These are phyloP conservation scores for Pisolithus sp. DNA, from an alignment of 768 basidiomycete genomes.

Conservation along the genomic window DNA sequence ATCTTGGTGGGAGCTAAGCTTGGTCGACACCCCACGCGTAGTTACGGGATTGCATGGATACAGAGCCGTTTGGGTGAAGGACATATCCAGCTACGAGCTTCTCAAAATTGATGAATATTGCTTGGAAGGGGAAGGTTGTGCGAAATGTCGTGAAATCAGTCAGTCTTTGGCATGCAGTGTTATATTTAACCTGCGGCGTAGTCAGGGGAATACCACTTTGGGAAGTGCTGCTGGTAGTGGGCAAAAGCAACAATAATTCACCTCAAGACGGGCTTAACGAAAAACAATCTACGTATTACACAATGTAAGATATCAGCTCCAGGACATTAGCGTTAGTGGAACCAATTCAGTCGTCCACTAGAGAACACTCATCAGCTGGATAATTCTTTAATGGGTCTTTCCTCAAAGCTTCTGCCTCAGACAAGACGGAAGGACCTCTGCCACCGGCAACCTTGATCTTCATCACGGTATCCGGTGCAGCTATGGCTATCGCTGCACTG, in stretches of 20 bases:
- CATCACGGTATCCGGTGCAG: conserved; percentile 55
- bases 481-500: conserved; percentile 22
- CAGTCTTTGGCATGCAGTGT: no score
- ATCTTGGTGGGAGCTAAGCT: conserved; percentile 65
- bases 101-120: no score
- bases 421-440: conserved; percentile 38
- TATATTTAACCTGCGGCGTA: no score
- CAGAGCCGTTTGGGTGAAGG: conserved; percentile 41
- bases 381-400: conserved; percentile 82
- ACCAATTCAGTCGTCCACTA: conserved; percentile 18
- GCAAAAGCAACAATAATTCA: no score
- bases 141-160: no score
- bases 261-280: no score
- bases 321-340: background rate
- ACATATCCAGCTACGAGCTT: conserved; percentile 31
- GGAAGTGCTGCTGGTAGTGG: no score
- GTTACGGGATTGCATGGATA: conserved; percentile 70
- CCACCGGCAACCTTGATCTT: conserved; percentile 49
- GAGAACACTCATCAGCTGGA: conserved; percentile 16
- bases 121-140: no score
- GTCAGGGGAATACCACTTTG: no score
- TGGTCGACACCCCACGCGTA: conserved; percentile 61
- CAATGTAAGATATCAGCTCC: background rate
- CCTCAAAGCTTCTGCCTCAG: conserved; percentile 73
- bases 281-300: background rate